These are phyloP conservation scores for Quambalaria eucalypti DNA, from an alignment of 1,284 basidiomycete species.

Conservation along the genomic window DNA sequence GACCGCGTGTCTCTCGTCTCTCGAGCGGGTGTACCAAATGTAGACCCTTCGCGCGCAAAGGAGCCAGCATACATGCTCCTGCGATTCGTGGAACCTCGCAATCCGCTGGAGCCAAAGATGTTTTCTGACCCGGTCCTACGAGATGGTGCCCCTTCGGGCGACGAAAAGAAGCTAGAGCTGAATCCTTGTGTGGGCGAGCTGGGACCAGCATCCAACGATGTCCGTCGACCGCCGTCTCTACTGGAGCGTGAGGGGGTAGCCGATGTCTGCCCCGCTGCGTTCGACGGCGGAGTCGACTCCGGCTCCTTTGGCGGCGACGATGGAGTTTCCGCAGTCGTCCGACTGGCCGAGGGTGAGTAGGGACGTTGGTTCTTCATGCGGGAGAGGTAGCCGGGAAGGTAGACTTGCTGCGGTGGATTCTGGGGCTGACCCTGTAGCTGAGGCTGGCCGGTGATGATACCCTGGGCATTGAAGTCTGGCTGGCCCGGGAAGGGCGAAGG, in stretches of 20 bases:
- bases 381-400: background rate
- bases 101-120: background rate
- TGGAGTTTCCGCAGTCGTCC: background rate
- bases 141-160: background rate
- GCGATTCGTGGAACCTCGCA: background rate
- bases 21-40: background rate
- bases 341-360: background rate
- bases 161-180: background rate
- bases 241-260: background rate
- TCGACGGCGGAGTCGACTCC: background rate
- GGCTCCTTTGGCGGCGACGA: background rate
- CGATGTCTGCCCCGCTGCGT: too few relatives aligned
- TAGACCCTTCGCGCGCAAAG: background rate
- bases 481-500: background rate
- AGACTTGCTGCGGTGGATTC: background rate
- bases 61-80: background rate
- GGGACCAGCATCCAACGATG: background rate
- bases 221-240: background rate
- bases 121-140: background rate
- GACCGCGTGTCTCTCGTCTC: background rate
- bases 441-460: background rate
- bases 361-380: background rate
- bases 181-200: background rate
- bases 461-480: background rate
- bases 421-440: background rate